Conservation (phyloP, 2,329 filamentous ascomycete species). For the Aspergillus jensenii region DNA sequence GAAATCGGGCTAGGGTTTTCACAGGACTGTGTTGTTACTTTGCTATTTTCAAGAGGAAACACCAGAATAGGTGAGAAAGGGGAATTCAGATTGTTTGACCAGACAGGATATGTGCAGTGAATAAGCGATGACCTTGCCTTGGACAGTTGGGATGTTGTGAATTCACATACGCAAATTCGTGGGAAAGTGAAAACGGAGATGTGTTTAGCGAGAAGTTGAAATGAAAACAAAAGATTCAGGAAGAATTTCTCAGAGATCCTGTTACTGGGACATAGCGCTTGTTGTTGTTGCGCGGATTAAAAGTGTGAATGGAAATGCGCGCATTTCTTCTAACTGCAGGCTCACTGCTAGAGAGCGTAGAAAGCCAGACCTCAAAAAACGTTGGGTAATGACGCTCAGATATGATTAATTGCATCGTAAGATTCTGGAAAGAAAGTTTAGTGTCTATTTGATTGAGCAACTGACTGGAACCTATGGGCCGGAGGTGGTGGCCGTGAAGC, state of each 20-base stretch:
- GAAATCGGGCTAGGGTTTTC: too few relatives aligned
- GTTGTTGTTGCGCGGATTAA: constrained; percentile 1
- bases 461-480: background rate
- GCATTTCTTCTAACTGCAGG: background rate
- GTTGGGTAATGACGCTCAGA: background rate
- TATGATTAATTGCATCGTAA: background rate
- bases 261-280: background rate
- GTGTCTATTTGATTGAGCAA: background rate
- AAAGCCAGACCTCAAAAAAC: background rate
- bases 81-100: background rate
- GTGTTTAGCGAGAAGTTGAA: background rate
- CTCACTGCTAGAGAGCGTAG: background rate
- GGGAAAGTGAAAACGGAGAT: background rate
- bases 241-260: background rate
- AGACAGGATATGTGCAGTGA: background rate
- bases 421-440: background rate
- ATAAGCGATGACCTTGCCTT: background rate
- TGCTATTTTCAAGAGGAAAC: background rate
- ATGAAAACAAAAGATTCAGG: background rate
- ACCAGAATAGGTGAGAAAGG: background rate
- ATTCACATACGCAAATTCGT: background rate
- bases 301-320: background rate
- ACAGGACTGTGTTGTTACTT: too few relatives aligned
- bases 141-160: background rate
- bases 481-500: background rate